phyloP scores from a whole-genome alignment of 441 rosid genomes.

The Gossypium gossypioides region DNA sequence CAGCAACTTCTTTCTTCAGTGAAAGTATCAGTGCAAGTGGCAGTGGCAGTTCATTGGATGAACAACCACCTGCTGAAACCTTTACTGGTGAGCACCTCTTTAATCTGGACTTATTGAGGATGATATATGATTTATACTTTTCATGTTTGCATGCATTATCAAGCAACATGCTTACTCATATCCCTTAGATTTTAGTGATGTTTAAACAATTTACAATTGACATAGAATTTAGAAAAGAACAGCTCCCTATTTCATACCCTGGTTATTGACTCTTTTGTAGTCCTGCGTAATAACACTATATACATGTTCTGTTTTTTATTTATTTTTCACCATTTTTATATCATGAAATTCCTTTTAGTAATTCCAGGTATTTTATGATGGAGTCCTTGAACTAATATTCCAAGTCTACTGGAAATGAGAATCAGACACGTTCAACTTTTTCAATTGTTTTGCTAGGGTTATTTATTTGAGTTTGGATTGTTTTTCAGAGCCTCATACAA shows the following conservation, averaged over 20 bases:
- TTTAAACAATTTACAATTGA: not conserved
- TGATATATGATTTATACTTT: not conserved
- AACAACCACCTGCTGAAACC: constrained; percentile 30
- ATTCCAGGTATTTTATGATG: not conserved
- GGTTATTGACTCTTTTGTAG: not conserved
- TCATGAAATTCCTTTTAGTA: not conserved
- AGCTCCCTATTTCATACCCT: not conserved
- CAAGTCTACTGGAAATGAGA: not conserved
- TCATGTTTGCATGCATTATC: not conserved
- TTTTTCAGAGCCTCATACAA: constrained; percentile 33
- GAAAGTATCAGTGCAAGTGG: constrained; percentile 50
- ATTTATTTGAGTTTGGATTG: not conserved
- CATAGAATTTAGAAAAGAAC: not conserved
- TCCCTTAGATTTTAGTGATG: not conserved
- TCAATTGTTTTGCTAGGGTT: not conserved
- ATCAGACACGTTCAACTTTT: not conserved
- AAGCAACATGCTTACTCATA: not conserved
- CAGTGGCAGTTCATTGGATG: constrained; percentile 59
- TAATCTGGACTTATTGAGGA: constrained; percentile 6
- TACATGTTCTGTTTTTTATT: not conserved
- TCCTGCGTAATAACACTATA: not conserved
- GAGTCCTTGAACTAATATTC: not conserved
- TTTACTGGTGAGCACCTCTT: constrained; percentile 37
- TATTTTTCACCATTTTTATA: not conserved
- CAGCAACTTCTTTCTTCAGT: constrained; percentile 54